These are phyloP conservation scores for Blastomyces parvus DNA, from an alignment of 2,329 filamentous ascomycete genomes.

Conservation along the genomic window DNA sequence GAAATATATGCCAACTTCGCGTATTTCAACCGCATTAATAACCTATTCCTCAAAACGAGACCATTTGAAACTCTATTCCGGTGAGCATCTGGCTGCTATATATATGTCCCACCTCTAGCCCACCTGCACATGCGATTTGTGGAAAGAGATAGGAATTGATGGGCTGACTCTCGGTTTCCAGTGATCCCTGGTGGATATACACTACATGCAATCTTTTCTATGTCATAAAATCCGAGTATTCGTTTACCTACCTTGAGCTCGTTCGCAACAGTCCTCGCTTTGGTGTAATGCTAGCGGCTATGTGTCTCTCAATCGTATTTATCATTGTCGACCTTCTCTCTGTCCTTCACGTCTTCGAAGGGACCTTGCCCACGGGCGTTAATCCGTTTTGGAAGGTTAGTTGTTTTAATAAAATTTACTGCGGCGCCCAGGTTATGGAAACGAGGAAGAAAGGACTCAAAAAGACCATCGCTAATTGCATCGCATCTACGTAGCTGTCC, in stretches of 20 bases:
- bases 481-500: constrained; percentile 30
- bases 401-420: not conserved
- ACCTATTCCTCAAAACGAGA: constrained; percentile 46
- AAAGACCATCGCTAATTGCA: not conserved
- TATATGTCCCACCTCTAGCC: not conserved
- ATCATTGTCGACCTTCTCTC: constrained; percentile 53
- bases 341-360: constrained; percentile 43
- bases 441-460: not conserved
- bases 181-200: constrained; percentile 61
- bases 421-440: not conserved
- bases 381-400: constrained; percentile 54
- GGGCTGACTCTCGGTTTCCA: constrained; percentile 16
- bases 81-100: constrained; percentile 23
- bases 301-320: constrained; percentile 52
- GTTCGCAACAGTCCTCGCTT: constrained; percentile 55
- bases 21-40: constrained; percentile 50
- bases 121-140: not conserved
- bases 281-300: constrained; percentile 51
- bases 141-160: not conserved
- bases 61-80: constrained; percentile 53
- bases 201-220: constrained; percentile 51
- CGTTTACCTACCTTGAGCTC: constrained; percentile 49
- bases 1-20: constrained; percentile 58
- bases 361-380: constrained; percentile 43
- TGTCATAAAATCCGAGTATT: constrained; percentile 54